Evolutionary conservation across 2,329 filamentous ascomycete genomes (phyloP), one percentile per base, ranked within the genome.

Genomic region (Aureobasidium melanogenum): DNA sequence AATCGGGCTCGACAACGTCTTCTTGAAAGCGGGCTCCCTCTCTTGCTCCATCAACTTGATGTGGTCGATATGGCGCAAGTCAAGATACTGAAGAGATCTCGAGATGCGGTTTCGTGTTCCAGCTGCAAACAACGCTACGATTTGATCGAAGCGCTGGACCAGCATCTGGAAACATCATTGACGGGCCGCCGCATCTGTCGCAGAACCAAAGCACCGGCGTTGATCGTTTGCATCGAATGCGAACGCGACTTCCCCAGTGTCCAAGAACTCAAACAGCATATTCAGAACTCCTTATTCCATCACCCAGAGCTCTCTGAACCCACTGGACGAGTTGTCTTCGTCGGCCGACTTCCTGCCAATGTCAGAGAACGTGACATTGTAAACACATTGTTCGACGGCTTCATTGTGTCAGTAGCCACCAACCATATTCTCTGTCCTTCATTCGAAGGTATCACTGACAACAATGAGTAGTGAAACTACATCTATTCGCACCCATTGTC

Each of bases 51-150:
- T 26, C 26, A 44, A 12, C 12, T 26, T 6, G n/a, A 17, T 14
- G 14, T 17, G 36, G 1, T 36, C 30, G 41, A 38, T 7, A 58
- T 58, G 54, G 36, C 41, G 10, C 54, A 30, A 34, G 28, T 56
- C 28, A 19, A 47, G 30, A 46, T 58, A 9, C 28, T 47, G 41
- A 47, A 46, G 15, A 30, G 54, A 38, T 19, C 54, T 32, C 38
- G 38, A 4, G 26, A 26, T 19, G 39, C 54, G 5, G 54, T 58
- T 3, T 32, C 34, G 14, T 58, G 54, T 38, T 44, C 36, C 30
- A 58, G 54, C 41, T 58, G 54, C 43, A 58, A 47, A 47, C 41
- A 58, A 17, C 54, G 54, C 43, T 47, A 44, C 28, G 43, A 58
- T 32, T 7, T 15, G 30, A 47, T 43, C 30, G 54, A 58, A 7